A percentile compares a stretch with the other conserved stretches of the same genome.
Evolutionary conservation across 2,329 filamentous ascomycete species (phyloP).

Genomic region (Exophiala xenobiotica): DNA sequence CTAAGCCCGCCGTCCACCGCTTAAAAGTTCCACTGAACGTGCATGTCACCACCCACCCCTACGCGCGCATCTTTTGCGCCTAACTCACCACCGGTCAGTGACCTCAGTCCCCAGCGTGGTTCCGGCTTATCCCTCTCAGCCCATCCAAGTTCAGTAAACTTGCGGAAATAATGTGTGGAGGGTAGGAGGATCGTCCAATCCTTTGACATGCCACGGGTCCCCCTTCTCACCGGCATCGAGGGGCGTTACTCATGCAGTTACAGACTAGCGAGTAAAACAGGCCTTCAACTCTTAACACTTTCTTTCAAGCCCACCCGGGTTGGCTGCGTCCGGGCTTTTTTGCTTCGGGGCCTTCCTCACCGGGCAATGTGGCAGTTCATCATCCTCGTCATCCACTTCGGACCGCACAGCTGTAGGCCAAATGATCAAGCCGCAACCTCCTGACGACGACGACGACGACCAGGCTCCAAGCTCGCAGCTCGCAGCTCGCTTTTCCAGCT

Average conservation of each 20-base stretch:
- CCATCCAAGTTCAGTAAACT: not conserved
- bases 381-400: not conserved
- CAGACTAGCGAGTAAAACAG: not conserved
- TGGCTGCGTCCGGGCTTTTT: not conserved
- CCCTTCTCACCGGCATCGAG: not conserved
- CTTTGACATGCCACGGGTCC: not conserved
- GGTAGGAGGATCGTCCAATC: not conserved
- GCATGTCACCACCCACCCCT: not conserved
- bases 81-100: too few species aligned
- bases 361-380: not conserved
- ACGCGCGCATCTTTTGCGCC: too few species aligned
- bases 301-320: not conserved
- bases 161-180: not conserved
- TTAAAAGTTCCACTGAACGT: not conserved
- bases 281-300: not conserved
- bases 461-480: not conserved
- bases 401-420: not conserved
- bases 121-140: not conserved
- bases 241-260: constrained; percentile 1
- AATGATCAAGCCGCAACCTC: not conserved
- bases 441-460: not conserved
- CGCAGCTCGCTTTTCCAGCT: not conserved
- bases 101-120: not conserved
- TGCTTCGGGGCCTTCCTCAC: not conserved
- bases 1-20: not conserved